A percentile compares a stretch with the other conserved stretches of the same genome.
Conservation (phyloP, 2,329 filamentous ascomycete species). For the Thelonectria rubi region DNA sequence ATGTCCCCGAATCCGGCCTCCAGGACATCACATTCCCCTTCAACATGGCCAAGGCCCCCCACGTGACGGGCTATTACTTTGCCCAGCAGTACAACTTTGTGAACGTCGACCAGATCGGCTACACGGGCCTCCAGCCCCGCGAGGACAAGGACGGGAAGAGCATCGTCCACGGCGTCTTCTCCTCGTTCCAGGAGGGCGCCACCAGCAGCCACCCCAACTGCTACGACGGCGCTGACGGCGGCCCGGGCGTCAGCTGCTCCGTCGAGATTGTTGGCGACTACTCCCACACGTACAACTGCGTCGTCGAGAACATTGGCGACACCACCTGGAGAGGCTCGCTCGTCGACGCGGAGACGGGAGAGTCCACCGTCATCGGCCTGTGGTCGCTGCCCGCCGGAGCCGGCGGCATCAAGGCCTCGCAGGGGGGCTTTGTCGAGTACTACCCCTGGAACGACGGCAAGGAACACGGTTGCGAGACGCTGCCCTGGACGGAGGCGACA, state of each 20-base stretch:
- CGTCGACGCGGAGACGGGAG: slow-evolving; percentile 26
- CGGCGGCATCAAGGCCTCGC: slow-evolving; percentile 22
- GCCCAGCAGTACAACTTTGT: slow-evolving; percentile 36
- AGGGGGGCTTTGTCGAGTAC: slow-evolving; percentile 38
- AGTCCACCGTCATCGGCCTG: slow-evolving; percentile 28
- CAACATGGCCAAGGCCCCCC: slow-evolving; percentile 30
- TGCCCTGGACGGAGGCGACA: slow-evolving; percentile 30
- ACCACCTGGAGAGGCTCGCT: slow-evolving; percentile 39
- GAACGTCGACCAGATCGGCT: slow-evolving; percentile 20
- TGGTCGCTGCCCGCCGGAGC: slow-evolving; percentile 31
- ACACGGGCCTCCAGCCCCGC: slow-evolving; percentile 36
- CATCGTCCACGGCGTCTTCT: slow-evolving; percentile 36
- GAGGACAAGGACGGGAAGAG: slow-evolving; percentile 20
- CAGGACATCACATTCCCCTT: slow-evolving; percentile 37
- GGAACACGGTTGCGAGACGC: slow-evolving; percentile 24
- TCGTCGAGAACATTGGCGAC: slow-evolving; percentile 27
- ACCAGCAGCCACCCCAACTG: slow-evolving; percentile 33
- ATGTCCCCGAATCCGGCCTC: slow-evolving; percentile 20
- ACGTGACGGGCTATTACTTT: slow-evolving; percentile 35
- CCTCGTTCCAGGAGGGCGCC: slow-evolving; percentile 31
- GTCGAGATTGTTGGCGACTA: slow-evolving; percentile 31
- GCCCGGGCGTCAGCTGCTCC: slow-evolving; percentile 38
- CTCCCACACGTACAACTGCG: slow-evolving; percentile 30
- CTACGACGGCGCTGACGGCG: slow-evolving; percentile 39
- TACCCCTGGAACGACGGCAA: slow-evolving; percentile 31